Conservation (phyloP, 257 asterid species). For the Pogostemon cablin region DNA sequence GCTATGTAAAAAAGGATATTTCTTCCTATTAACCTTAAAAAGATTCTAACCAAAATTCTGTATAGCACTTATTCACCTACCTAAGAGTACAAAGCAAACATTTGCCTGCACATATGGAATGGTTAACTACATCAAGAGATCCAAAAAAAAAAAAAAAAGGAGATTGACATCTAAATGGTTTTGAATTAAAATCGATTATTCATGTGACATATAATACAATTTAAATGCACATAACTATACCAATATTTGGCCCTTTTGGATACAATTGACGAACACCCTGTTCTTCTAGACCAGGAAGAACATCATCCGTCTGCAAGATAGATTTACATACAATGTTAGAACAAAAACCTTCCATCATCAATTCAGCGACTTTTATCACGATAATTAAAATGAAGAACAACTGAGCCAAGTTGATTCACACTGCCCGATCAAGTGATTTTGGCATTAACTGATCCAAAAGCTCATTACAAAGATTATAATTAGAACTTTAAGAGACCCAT, state of each 20-base stretch:
- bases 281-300: conserved; percentile 89
- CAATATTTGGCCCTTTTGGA: conserved; percentile 82
- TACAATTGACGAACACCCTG: conserved; percentile 95
- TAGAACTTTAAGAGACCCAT: neutral
- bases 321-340: conserved; percentile 22
- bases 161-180: conserved; percentile 21
- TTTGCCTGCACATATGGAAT: neutral
- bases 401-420: neutral
- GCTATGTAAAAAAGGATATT: no score
- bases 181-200: conserved; percentile 2
- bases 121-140: conserved; percentile 3
- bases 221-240: conserved; percentile 39
- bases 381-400: neutral
- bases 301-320: conserved; percentile 80
- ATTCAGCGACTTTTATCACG: neutral
- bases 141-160: neutral
- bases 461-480: neutral
- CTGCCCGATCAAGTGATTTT: neutral
- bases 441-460: neutral
- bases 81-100: conserved; percentile 3
- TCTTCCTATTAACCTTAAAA: no score
- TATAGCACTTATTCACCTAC: neutral
- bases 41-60: no score
- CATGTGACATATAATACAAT: conserved; percentile 10
- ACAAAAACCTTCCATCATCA: conserved; percentile 17